These are phyloP conservation scores for Lasiodiplodia theobromae DNA, from an alignment of 2,329 filamentous ascomycete genomes.

Conservation along the genomic window DNA sequence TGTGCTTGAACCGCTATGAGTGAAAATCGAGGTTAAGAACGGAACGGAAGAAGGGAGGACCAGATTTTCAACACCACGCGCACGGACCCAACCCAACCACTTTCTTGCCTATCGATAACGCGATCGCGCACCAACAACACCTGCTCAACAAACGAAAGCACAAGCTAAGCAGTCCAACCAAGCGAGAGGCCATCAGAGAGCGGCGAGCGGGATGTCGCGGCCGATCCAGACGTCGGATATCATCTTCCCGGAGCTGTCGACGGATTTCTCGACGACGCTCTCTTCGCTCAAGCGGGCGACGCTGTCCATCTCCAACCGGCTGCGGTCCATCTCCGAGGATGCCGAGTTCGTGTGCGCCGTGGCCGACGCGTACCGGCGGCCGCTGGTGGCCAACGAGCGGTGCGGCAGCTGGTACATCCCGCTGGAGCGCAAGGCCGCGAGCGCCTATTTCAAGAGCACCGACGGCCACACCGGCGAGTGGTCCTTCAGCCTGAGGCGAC, in stretches of 20 bases:
- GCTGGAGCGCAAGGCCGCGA: constrained; percentile 69
- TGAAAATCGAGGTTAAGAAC: background rate
- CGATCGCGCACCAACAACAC: background rate
- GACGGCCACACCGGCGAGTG: constrained; percentile 92
- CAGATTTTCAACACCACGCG: constrained; percentile 21
- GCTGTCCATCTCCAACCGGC: constrained; percentile 80
- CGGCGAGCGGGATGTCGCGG: background rate
- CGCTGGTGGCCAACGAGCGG: constrained; percentile 88
- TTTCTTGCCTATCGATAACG: background rate
- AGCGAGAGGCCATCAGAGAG: background rate
- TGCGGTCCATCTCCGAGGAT: constrained; percentile 79
- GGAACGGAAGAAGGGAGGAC: background rate
- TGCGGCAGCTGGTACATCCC: constrained; percentile 95
- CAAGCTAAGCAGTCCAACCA: background rate
- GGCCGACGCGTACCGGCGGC: constrained; percentile 63
- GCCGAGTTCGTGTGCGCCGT: constrained; percentile 75
- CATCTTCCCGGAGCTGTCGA: constrained; percentile 63
- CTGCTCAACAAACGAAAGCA: background rate
- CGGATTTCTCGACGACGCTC: constrained; percentile 73
- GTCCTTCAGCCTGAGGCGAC: constrained; percentile 82
- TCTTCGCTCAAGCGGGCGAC: constrained; percentile 77
- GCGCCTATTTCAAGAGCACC: constrained; percentile 97
- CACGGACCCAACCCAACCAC: background rate
- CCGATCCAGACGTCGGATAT: constrained; percentile 49
- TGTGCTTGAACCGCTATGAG: background rate